Evolutionary conservation across 1,139 yeast species (phyloP).

Genomic region (Geotrichum reessii): DNA sequence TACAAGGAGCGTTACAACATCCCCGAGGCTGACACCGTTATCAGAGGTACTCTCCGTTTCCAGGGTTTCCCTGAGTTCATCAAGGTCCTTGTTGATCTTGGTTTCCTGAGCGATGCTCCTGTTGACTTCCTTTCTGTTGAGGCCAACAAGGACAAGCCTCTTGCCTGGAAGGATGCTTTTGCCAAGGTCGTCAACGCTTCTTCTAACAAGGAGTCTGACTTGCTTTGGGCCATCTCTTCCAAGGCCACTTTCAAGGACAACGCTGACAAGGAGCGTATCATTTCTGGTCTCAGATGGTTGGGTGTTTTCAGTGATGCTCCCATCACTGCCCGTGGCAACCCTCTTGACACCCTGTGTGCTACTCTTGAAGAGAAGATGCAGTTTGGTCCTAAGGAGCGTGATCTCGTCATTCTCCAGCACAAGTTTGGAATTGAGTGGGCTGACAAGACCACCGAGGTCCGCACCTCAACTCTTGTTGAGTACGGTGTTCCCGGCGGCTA

Average conservation of each 20-base stretch:
- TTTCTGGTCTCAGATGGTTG: slow-evolving; percentile 88
- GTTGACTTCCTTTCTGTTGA: slow-evolving; percentile 47
- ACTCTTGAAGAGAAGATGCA: slow-evolving; percentile 94
- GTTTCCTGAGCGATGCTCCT: slow-evolving; percentile 77
- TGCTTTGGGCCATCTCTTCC: slow-evolving; percentile 66
- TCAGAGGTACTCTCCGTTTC: slow-evolving; percentile 95
- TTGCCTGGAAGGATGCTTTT: slow-evolving; percentile 86
- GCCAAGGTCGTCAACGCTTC: slow-evolving; percentile 68
- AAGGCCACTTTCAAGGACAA: slow-evolving; percentile 76
- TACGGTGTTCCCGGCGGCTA: slow-evolving; percentile 91
- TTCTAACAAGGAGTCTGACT: slow-evolving; percentile 64
- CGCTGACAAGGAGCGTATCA: slow-evolving; percentile 78
- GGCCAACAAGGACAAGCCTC: slow-evolving; percentile 37
- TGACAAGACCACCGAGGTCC: slow-evolving; percentile 80
- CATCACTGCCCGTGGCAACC: slow-evolving; percentile 86
- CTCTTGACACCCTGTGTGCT: slow-evolving; percentile 94
- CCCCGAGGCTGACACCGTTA: slow-evolving; percentile 95
- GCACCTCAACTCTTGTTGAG: slow-evolving; percentile 93
- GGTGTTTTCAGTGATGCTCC: slow-evolving; percentile 76
- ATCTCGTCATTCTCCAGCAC: slow-evolving; percentile 91
- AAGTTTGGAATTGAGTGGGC: slow-evolving; percentile 97
- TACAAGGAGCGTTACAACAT: slow-evolving; percentile 87
- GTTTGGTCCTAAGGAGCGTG: slow-evolving; percentile 92
- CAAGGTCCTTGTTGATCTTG: slow-evolving; percentile 90
- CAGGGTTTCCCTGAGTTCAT: slow-evolving; percentile 98